phyloP scores from a whole-genome alignment of 768 basidiomycete genomes.

The Kwoniella sp. region DNA sequence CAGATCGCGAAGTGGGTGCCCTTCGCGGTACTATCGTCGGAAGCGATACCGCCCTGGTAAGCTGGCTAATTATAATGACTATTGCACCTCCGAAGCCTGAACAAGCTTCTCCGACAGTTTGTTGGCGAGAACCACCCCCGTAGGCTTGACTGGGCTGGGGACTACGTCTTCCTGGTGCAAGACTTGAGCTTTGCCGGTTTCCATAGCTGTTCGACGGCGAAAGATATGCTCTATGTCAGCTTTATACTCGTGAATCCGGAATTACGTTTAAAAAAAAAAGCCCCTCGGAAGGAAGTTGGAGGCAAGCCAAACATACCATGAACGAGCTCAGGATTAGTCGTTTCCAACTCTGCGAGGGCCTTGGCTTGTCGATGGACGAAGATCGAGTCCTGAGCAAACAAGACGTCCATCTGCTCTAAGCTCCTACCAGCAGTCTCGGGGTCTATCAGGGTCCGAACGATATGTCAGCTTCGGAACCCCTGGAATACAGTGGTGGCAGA shows the following conservation, averaged over 20 bases:
- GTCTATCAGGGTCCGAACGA: conserved; percentile 26
- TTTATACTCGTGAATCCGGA: too few species aligned
- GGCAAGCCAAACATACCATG: too few species aligned
- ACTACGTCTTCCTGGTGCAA: background rate
- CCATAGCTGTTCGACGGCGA: conserved; percentile 18
- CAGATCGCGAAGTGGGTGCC: too few species aligned
- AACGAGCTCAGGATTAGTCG: conserved; percentile 7
- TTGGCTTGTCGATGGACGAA: conserved; percentile 13
- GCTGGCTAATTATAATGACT: too few species aligned
- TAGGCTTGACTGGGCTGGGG: background rate
- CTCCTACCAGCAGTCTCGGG: conserved; percentile 28
- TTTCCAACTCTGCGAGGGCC: background rate
- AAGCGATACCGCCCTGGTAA: too few species aligned
- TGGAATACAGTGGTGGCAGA: too few species aligned
- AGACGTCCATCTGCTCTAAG: conserved; percentile 36
- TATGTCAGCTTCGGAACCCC: too few species aligned
- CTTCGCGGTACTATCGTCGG: too few species aligned
- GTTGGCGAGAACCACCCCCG: background rate
- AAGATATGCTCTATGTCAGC: background rate
- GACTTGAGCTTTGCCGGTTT: conserved; percentile 11
- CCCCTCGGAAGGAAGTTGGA: too few species aligned
- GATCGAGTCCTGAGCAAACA: conserved; percentile 27
- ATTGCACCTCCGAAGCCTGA: background rate
- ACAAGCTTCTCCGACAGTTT: background rate
- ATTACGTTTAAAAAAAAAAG: too few species aligned